Percentiles rank a stretch among this genome's conserved stretches.
These are phyloP conservation scores for Coemansia sp. DNA, from an alignment of 192 early-diverging fungal genomes.

Conservation along the genomic window DNA sequence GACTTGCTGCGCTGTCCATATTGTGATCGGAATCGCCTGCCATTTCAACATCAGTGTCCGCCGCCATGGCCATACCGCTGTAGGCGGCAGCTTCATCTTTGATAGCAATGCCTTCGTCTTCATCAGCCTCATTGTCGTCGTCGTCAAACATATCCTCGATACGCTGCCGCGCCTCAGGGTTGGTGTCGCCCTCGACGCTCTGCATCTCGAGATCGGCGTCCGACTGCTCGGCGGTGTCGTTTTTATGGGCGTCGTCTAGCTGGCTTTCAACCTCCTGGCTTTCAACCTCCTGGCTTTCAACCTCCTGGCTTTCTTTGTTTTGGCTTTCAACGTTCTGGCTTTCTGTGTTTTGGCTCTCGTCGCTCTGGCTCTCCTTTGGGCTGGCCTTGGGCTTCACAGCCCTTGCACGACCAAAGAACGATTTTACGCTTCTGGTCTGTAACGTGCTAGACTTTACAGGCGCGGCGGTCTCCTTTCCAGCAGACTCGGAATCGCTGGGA, in stretches of 20 bases:
- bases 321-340: background rate
- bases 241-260: background rate
- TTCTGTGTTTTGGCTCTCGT: background rate
- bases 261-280: background rate
- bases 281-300: background rate
- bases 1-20: background rate
- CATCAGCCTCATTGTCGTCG: constrained; percentile 27
- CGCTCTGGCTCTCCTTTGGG: background rate
- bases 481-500: background rate
- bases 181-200: constrained; percentile 7
- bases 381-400: constrained; percentile 2
- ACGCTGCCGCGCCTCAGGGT: constrained; percentile 9
- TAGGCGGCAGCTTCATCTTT: constrained; percentile 6
- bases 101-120: background rate
- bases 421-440: constrained; percentile 17
- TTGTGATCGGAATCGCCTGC: constrained; percentile 7
- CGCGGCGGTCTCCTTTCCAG: background rate
- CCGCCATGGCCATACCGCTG: constrained; percentile 1
- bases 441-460: background rate
- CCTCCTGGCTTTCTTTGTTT: background rate
- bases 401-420: constrained; percentile 38
- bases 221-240: background rate
- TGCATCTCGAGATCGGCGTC: constrained; percentile 29
- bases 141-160: constrained; percentile 57
- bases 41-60: constrained; percentile 41